Conservation (phyloP, 305 asterid genomes). For the Euphrasia arctica region DNA sequence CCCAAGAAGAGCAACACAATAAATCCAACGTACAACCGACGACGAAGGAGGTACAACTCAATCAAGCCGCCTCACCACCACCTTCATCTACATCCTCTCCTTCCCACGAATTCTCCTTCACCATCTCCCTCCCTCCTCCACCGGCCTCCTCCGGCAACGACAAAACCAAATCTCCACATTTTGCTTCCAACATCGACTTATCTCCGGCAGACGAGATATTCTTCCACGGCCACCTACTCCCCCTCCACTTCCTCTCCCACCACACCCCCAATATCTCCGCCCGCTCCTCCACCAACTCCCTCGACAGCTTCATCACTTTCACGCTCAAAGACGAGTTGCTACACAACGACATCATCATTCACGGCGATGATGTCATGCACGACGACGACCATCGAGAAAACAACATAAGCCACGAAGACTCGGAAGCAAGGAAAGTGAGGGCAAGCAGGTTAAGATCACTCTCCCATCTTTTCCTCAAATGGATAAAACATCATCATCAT, state of each 20-base stretch:
- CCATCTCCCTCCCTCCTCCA: constrained; percentile 54
- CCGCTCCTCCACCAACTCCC: constrained; percentile 66
- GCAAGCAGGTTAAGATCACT: constrained; percentile 51
- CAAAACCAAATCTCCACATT: neutral
- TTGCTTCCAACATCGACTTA: constrained; percentile 56
- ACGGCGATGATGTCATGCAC: constrained; percentile 2
- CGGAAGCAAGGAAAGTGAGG: constrained; percentile 26
- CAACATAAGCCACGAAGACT: constrained; percentile 6
- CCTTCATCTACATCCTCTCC: constrained; percentile 66
- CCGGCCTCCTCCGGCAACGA: neutral
- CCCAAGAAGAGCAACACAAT: constrained; percentile 4
- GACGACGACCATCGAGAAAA: neutral
- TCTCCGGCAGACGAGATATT: constrained; percentile 92
- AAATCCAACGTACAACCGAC: constrained; percentile 17
- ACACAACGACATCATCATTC: neutral
- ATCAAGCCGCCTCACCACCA: constrained; percentile 21
- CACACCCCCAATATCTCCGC: constrained; percentile 48
- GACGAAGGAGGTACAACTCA: constrained; percentile 25
- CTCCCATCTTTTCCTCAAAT: constrained; percentile 48
- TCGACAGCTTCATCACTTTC: constrained; percentile 56
- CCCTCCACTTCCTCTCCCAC: constrained; percentile 66
- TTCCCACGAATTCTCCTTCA: constrained; percentile 84
- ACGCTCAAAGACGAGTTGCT: constrained; percentile 42
- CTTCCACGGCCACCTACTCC: constrained; percentile 89
- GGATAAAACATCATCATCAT: constrained; percentile 31